Evolutionary conservation across 495 filamentous ascomycete species (phyloP).

Genomic region (Xylaria palmicola): DNA sequence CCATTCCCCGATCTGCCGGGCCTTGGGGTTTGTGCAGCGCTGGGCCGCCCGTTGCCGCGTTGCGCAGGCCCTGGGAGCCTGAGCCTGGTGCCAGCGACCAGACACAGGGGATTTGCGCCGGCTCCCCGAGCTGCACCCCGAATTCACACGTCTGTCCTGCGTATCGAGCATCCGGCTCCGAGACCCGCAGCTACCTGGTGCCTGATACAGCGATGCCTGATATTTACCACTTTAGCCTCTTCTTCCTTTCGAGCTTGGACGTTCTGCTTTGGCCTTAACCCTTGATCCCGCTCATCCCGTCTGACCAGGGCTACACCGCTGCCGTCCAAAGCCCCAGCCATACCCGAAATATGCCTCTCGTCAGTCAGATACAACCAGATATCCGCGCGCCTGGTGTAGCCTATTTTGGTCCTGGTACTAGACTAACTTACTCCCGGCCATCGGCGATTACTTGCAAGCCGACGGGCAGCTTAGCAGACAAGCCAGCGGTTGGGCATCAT

Average conservation of each 20-base stretch:
- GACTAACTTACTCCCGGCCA: neutral
- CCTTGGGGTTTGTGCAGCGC: slow-evolving; percentile 6
- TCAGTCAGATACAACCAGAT: neutral
- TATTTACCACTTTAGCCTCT: neutral
- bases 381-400: slow-evolving; percentile 4
- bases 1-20: slow-evolving; percentile 13
- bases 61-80: slow-evolving; percentile 5
- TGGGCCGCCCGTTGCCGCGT: slow-evolving; percentile 8
- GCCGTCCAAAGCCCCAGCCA: too few relatives aligned
- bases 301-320: neutral
- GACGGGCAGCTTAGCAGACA: neutral
- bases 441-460: neutral
- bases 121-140: too few relatives aligned
- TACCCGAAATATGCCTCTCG: neutral
- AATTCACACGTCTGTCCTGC: neutral
- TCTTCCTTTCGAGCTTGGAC: neutral
- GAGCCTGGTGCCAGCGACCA: neutral
- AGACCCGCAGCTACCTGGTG: neutral
- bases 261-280: neutral
- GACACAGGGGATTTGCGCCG: too few relatives aligned
- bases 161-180: neutral
- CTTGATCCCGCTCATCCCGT: neutral
- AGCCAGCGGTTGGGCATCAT: neutral
- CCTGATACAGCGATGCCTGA: neutral
- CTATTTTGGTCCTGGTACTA: neutral